Evolutionary conservation across 2,329 filamentous ascomycete genomes (phyloP).

Genomic region (Fusarium nisikadoi): DNA sequence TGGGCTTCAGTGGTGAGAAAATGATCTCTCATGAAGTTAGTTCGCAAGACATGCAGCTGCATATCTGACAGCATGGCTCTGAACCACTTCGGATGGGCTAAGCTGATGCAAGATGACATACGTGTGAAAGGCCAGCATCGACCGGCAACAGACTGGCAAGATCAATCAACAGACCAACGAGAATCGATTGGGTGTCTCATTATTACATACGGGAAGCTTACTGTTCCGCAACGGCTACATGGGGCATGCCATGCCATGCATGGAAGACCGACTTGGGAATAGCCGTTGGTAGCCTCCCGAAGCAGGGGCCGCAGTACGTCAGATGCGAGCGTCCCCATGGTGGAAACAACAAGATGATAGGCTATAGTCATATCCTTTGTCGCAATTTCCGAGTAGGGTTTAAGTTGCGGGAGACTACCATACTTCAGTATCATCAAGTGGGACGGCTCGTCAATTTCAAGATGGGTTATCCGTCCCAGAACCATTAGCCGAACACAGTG

Average conservation of each 20-base stretch:
- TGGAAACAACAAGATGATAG: not conserved
- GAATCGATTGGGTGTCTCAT: not conserved
- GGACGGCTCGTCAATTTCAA: conserved; percentile 6
- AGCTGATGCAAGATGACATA: conserved; percentile 14
- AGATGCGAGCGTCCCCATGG: not conserved
- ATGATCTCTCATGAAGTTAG: not conserved
- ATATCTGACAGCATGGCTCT: not conserved
- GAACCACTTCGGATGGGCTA: not conserved
- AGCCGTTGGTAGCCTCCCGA: conserved; percentile 15
- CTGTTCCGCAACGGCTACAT: conserved; percentile 12
- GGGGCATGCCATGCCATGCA: not conserved
- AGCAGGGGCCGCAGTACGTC: not conserved
- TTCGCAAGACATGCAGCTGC: not conserved
- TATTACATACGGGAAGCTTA: conserved; percentile 11
- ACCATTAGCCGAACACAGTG: conserved; percentile 13
- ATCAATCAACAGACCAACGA: not conserved
- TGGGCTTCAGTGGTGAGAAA: not conserved
- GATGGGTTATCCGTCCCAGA: not conserved
- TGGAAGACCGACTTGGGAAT: conserved; percentile 11
- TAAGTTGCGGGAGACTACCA: conserved; percentile 2
- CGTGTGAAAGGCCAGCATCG: not conserved
- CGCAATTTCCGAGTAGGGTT: conserved; percentile 6
- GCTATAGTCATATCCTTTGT: not conserved
- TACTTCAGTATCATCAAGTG: conserved; percentile 10
- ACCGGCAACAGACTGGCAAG: not conserved